Evolutionary conservation across 2,329 filamentous ascomycete genomes (phyloP).

Genomic region (Paecilomyces variotii): DNA sequence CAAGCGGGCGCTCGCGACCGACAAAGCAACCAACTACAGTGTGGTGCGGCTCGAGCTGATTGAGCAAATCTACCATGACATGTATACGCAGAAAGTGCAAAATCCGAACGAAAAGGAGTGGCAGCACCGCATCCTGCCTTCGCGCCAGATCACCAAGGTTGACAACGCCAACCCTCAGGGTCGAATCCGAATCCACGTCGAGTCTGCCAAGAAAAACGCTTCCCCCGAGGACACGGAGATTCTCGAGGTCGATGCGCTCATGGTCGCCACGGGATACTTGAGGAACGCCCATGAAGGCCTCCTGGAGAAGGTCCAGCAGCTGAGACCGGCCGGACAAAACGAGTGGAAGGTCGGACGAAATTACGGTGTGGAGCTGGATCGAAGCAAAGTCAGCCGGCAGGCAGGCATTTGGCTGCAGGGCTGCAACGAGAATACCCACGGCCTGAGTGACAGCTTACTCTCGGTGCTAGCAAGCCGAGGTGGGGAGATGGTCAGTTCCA

Average conservation of each 20-base stretch:
- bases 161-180: conserved; percentile 43
- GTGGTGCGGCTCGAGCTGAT: conserved; percentile 88
- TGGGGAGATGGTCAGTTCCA: conserved; percentile 67
- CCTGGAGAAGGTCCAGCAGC: conserved; percentile 55
- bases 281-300: conserved; percentile 71
- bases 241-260: conserved; percentile 69
- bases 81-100: conserved; percentile 76
- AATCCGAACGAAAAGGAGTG: conserved; percentile 63
- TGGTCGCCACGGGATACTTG: conserved; percentile 81
- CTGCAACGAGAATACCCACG: conserved; percentile 87
- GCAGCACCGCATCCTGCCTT: conserved; percentile 72
- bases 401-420: conserved; percentile 89
- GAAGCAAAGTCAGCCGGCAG: conserved; percentile 58
- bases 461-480: conserved; percentile 69
- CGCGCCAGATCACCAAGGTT: conserved; percentile 59
- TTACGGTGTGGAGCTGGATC: conserved; percentile 67
- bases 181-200: conserved; percentile 54
- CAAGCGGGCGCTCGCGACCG: conserved; percentile 53
- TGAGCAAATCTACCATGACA: conserved; percentile 75
- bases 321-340: conserved; percentile 54
- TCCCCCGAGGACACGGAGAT: conserved; percentile 46
- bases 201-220: conserved; percentile 35
- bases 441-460: conserved; percentile 73
- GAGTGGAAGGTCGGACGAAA: conserved; percentile 65
- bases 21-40: conserved; percentile 85